Evolutionary conservation across 768 basidiomycete genomes (phyloP), one percentile per base, ranked within the genome.

Genomic region (Roridomyces roridus): DNA sequence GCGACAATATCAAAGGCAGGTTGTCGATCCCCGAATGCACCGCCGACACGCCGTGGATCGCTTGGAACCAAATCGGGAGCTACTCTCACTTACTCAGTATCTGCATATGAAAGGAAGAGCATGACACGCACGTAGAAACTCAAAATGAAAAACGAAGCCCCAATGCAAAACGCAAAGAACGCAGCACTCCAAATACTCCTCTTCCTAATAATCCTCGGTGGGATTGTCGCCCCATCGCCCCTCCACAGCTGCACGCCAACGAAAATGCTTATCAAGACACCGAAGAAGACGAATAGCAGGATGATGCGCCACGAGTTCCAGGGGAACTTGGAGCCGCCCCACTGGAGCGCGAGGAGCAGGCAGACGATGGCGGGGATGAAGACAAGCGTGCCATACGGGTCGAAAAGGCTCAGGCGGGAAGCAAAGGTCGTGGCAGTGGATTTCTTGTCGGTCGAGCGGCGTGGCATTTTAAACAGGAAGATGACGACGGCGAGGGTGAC

Each of bases 261-360:
- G n/a, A 45, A 45, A 7, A 42, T 5, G 31, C 18, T 20, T 24
- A 53, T 60, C 18, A 60, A 4, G 65, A 69, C 8, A 23, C 35
- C 36, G 39, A 50, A 50, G 29, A 50, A 6, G 7, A 50, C 48
- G 9, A 50, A 37, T 14, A 50, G 37, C 3, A 37, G 35, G 48
- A 50, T 50, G 21, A 50, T 39, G 18, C 48, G 48, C 34, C 20
- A 23, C 47, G 71, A 69, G 44, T 58, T 62, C 80, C 80, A 82
- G 1, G 74, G 65, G 59, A 75, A 74, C 14, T 65, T 63, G 59
- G 75, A 72, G 0, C 80, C 79, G 20, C 79, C 80, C 75, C 76
- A 78, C 47, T 77, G 74, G 2, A 81, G 65, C 4, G 79, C 73
- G 8, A 80, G 67, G 42, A 62, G 57, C 4, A 57, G 51, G 36